Percentiles rank a stretch among this genome's conserved stretches.
Conservation (phyloP, 148 eudicot genomes). For the Persicaria tinctoria region DNA sequence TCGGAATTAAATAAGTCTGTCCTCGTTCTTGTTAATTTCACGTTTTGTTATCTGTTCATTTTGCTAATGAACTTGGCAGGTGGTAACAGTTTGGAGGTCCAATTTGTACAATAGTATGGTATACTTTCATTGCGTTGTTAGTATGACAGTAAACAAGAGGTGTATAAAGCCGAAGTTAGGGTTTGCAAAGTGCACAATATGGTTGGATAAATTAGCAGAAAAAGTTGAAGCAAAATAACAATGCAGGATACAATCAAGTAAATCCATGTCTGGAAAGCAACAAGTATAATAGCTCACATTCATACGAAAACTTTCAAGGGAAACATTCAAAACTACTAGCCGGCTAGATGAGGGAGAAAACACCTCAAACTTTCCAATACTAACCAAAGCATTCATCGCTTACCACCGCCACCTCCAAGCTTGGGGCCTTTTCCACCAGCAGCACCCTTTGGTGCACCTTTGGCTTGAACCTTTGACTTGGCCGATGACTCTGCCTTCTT, state of each 20-base stretch:
- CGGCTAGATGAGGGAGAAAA: not conserved
- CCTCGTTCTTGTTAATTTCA: too few relatives aligned
- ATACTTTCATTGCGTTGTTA: too few relatives aligned
- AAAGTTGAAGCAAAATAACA: not conserved
- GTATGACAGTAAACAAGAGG: too few relatives aligned
- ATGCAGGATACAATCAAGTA: slow-evolving; percentile 1
- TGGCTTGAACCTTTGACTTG: slow-evolving; percentile 32
- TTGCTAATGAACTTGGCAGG: too few relatives aligned
- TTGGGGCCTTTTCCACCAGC: slow-evolving; percentile 11
- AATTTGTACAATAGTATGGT: too few relatives aligned
- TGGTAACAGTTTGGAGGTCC: too few relatives aligned
- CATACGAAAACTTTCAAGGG: not conserved
- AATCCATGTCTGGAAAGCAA: not conserved
- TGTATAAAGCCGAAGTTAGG: too few relatives aligned
- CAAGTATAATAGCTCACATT: not conserved
- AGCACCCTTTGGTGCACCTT: slow-evolving; percentile 33
- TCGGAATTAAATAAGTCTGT: too few relatives aligned
- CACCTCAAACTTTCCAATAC: not conserved
- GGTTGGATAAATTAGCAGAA: not conserved
- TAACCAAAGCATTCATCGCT: slow-evolving; percentile 3
- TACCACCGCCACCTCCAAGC: slow-evolving; percentile 17
- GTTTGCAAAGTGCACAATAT: too few relatives aligned
- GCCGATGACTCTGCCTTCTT: slow-evolving; percentile 46
- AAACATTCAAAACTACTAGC: not conserved
- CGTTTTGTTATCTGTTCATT: too few relatives aligned